Evolutionary conservation across 2,329 filamentous ascomycete genomes (phyloP).

Genomic region (Colletotrichum sp.): DNA sequence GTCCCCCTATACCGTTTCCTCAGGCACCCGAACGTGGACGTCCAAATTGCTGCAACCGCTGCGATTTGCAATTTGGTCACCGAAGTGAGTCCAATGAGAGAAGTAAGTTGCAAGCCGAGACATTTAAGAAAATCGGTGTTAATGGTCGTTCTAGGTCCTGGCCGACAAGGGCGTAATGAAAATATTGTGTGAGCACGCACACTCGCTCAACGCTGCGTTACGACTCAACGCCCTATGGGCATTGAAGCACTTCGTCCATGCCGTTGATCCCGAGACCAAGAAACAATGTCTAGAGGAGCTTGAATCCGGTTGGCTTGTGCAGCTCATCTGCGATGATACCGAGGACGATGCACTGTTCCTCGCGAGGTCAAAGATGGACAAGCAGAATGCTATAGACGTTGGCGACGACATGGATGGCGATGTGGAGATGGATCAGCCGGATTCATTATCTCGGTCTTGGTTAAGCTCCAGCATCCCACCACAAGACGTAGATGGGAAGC

Average conservation of each 20-base stretch:
- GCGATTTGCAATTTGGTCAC: conserved; percentile 85
- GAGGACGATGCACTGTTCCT: conserved; percentile 56
- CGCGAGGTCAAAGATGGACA: conserved; percentile 36
- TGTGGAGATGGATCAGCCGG: conserved; percentile 58
- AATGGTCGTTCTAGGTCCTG: conserved; percentile 61
- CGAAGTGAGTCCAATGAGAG: conserved; percentile 90
- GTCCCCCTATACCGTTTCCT: conserved; percentile 79
- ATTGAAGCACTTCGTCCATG: conserved; percentile 85
- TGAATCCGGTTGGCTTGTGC: conserved; percentile 79
- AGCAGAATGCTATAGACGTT: conserved; percentile 23
- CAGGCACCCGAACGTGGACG: conserved; percentile 74
- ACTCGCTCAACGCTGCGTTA: conserved; percentile 78
- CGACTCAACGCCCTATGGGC: conserved; percentile 91
- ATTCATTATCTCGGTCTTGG: conserved; percentile 40
- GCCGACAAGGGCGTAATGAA: conserved; percentile 76
- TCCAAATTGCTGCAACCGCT: conserved; percentile 86
- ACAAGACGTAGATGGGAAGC: conserved; percentile 22
- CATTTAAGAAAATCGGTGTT: background rate
- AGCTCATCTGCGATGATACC: conserved; percentile 72
- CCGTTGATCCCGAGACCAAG: conserved; percentile 74
- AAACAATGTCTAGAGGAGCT: conserved; percentile 79
- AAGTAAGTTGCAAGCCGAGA: conserved; percentile 59
- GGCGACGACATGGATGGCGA: conserved; percentile 61
- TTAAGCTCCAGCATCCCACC: conserved; percentile 20
- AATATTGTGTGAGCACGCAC: conserved; percentile 82